Evolutionary conservation across 441 rosid species (phyloP).

Genomic region (Pelargonium myrrhifolium): DNA sequence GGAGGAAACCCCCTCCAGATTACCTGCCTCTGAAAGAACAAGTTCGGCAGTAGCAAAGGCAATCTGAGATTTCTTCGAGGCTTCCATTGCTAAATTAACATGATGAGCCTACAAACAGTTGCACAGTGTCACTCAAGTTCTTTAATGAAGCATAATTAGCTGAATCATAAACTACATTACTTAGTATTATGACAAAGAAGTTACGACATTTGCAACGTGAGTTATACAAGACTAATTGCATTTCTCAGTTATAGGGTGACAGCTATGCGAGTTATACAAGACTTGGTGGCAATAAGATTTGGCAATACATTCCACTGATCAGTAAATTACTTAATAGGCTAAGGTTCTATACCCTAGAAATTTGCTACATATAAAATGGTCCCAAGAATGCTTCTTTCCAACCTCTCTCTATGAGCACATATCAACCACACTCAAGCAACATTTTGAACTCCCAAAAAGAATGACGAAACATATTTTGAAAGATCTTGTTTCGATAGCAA

Average conservation of each 20-base stretch:
- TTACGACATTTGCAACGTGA: neutral
- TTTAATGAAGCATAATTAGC: neutral
- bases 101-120: constrained; percentile 8
- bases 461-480: neutral
- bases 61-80: constrained; percentile 4
- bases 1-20: constrained; percentile 8
- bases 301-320: neutral
- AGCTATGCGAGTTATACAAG: neutral
- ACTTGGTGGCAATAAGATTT: neutral
- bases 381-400: neutral
- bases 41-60: constrained; percentile 4
- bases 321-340: neutral
- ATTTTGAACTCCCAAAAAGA: neutral
- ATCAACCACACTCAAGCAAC: neutral
- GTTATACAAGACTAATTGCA: neutral
- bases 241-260: too few species aligned
- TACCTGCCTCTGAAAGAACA: constrained; percentile 7
- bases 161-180: neutral
- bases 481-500: neutral
- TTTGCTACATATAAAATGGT: neutral
- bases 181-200: neutral
- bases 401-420: neutral
- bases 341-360: neutral
- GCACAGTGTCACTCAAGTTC: neutral
- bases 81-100: constrained; percentile 9